Conservation (phyloP, 768 basidiomycete species). For the Phlegmacium glaucopus region DNA sequence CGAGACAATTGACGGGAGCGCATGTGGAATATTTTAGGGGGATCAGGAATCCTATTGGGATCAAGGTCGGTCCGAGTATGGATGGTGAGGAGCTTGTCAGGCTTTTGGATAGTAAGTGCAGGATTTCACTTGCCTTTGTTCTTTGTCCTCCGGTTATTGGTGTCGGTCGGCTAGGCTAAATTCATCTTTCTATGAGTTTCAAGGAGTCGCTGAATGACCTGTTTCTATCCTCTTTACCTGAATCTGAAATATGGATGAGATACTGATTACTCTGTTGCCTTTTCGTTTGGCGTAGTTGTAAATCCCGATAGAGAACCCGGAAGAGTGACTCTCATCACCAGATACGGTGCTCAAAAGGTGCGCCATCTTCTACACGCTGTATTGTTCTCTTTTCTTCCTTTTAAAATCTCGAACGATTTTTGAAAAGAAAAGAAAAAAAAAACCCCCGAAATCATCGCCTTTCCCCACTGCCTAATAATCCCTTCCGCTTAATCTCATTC, state of each 20-base stretch:
- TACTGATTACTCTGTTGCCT: constrained; percentile 1
- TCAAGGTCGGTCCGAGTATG: constrained; percentile 96
- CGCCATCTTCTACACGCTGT: constrained; percentile 3
- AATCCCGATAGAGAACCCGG: constrained; percentile 84
- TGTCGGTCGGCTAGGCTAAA: not conserved
- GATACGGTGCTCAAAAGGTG: constrained; percentile 90
- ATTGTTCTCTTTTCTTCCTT: not conserved
- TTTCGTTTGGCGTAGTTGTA: constrained; percentile 53
- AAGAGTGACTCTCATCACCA: constrained; percentile 84
- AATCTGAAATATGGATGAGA: constrained; percentile 1
- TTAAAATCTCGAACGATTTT: not conserved
- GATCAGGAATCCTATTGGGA: constrained; percentile 89
- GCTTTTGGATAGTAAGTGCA: constrained; percentile 69
- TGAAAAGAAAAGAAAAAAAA: too few relatives aligned
- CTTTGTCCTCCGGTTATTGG: not conserved
- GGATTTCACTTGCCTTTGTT: not conserved
- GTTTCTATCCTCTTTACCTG: not conserved
- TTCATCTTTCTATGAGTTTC: not conserved
- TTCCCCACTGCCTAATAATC: not conserved
- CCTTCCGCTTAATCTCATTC: not conserved
- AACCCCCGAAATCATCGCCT: constrained; percentile 10
- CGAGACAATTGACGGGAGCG: constrained; percentile 85
- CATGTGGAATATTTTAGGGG: constrained; percentile 96
- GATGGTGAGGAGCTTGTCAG: constrained; percentile 67
- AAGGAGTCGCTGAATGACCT: not conserved